phyloP scores from a whole-genome alignment of 1,139 yeast genomes.

The Protomyces lactucae-debilis region DNA sequence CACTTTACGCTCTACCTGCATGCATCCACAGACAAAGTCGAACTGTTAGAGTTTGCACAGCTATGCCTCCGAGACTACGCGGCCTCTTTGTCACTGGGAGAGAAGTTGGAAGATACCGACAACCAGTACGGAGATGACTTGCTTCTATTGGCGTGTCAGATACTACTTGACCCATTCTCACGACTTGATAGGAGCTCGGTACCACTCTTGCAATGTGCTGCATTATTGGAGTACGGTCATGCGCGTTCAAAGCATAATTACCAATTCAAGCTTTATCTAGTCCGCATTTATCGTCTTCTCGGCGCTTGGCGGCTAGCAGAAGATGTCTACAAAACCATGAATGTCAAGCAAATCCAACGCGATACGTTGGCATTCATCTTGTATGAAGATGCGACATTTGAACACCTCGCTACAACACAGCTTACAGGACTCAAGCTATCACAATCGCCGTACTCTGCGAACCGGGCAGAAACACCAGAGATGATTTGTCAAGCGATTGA shows the following conservation, averaged over 20 bases:
- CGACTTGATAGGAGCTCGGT: conserved; percentile 30
- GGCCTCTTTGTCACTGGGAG: conserved; percentile 38
- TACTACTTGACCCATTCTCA: conserved; percentile 32
- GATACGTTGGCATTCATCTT: conserved; percentile 67
- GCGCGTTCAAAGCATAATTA: conserved; percentile 59
- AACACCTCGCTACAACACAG: conserved; percentile 31
- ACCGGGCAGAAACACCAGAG: conserved; percentile 49
- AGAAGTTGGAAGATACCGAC: conserved; percentile 52
- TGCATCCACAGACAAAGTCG: conserved; percentile 30
- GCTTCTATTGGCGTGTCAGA: conserved; percentile 49
- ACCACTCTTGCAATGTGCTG: conserved; percentile 40
- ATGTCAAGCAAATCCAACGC: conserved; percentile 70
- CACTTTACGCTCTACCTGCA: not conserved
- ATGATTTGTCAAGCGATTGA: conserved; percentile 51
- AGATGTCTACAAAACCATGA: conserved; percentile 51
- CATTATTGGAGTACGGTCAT: conserved; percentile 49
- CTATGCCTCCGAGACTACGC: conserved; percentile 44
- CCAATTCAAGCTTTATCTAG: conserved; percentile 63
- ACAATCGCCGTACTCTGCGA: conserved; percentile 48
- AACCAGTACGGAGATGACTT: conserved; percentile 64
- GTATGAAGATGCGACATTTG: conserved; percentile 39
- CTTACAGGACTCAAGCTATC: conserved; percentile 7
- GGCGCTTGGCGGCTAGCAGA: conserved; percentile 54
- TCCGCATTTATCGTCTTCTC: conserved; percentile 56
- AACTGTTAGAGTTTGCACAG: conserved; percentile 36